Evolutionary conservation across 257 asterid genomes (phyloP).

Genomic region (Primulina huaijiensis): DNA sequence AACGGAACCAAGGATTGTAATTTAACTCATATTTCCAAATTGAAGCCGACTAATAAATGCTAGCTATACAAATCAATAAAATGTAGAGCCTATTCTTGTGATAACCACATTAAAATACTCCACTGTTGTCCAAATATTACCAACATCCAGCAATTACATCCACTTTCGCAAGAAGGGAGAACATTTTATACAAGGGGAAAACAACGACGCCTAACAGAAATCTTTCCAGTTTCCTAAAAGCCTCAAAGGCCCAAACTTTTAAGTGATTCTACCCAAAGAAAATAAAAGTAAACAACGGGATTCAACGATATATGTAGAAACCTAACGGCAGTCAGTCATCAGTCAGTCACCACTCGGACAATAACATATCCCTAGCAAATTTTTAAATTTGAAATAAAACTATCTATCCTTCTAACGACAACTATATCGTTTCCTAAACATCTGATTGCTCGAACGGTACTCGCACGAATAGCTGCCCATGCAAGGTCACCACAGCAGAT

Average conservation of each 20-base stretch:
- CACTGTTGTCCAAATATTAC: background rate
- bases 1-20: too few species aligned
- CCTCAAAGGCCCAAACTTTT: too few species aligned
- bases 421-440: constrained; percentile 19
- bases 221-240: too few species aligned
- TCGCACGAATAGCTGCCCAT: constrained; percentile 89
- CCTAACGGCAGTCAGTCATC: background rate
- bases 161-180: too few species aligned
- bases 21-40: too few species aligned
- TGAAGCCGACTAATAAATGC: too few species aligned
- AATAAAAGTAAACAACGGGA: background rate
- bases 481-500: constrained; percentile 89
- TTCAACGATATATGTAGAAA: background rate
- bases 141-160: background rate
- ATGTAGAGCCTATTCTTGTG: too few species aligned
- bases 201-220: too few species aligned
- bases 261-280: background rate
- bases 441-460: constrained; percentile 84
- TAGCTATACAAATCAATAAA: too few species aligned
- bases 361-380: background rate
- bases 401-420: background rate
- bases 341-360: background rate
- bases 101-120: background rate
- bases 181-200: too few species aligned
- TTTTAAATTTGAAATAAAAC: too few species aligned